Evolutionary conservation across 768 basidiomycete species (phyloP), one percentile per base, ranked within the genome.

Genomic region (Naganishia randhawae): DNA sequence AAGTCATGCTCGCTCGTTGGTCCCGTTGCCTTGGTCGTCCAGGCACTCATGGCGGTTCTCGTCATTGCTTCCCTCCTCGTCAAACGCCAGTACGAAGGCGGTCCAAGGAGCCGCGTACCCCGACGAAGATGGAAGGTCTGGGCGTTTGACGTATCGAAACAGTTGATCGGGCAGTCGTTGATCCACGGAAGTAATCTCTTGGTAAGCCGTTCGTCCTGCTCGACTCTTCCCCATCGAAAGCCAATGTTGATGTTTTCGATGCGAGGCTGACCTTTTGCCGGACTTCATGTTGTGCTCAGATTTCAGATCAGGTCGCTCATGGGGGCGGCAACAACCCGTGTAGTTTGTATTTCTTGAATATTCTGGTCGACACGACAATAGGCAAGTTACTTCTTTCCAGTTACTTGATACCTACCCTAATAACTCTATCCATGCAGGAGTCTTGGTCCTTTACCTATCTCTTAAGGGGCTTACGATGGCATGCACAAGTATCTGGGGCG

Each of bases 51-150:
- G 88, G 95, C 92, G n/a, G 79, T 92, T 19, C 81, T 97, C 33
- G 93, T 95, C n/a, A 84, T 97, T 35, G 83, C 87, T 19, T 92
- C 91, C 2, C 83, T 97, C 53, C 85, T 97, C 5, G 87, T 87
- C 75, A 98, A 98, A 78, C 84, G 95, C 66, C 89, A 94, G 66
- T 83, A 90, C 72, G 95, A 98, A 51, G 67, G 67, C 19, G 53
- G 51, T 6, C 17, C 35, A 31, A 31, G 48, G 32, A 33, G 41
- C 16, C 33, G 55, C 81, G 83, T 84, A 31, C 87, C 87, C 17
- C 91, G 87, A 77, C 85, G 95, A 32, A 89, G 88, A 22, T 98
- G 95, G 95, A 83, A 85, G 73, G 95, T 96, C 81, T 98, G 95
- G 92, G 76, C 89, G n/a, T 92, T 90, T 78, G 93, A 96, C 74